Conservation (phyloP, 192 early-diverging fungal species). For the Entomortierella lignicola region DNA sequence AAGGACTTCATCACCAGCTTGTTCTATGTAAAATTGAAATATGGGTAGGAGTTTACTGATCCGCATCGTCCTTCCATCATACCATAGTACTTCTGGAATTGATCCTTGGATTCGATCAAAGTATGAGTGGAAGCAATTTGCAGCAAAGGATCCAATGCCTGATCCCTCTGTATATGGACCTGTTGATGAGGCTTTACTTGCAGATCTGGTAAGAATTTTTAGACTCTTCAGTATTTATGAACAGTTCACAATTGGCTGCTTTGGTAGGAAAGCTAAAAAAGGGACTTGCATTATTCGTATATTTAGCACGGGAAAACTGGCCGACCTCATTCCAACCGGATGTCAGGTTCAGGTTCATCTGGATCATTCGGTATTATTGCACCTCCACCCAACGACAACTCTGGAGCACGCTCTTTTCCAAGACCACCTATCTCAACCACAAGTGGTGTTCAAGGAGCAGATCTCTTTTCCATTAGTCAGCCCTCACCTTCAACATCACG, state of each 20-base stretch:
- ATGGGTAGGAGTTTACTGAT: no score
- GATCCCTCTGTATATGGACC: conserved; percentile 72
- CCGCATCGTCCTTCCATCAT: no score
- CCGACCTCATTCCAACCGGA: conserved; percentile 6
- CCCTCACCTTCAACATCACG: not conserved
- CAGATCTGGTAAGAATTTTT: conserved; percentile 8
- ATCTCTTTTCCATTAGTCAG: conserved; percentile 33
- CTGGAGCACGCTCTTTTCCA: conserved; percentile 12
- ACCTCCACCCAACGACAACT: conserved; percentile 30
- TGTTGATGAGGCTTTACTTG: conserved; percentile 29
- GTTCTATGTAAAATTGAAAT: no score
- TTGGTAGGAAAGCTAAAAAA: no score
- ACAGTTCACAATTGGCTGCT: no score
- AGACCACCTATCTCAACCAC: conserved; percentile 5
- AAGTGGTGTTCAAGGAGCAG: conserved; percentile 19
- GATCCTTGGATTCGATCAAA: conserved; percentile 83
- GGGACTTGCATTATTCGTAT: no score
- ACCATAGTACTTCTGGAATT: conserved; percentile 60
- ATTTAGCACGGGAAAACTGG: conserved; percentile 25
- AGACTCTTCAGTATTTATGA: no score
- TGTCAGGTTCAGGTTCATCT: conserved; percentile 19
- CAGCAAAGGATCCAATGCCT: conserved; percentile 76
- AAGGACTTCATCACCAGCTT: not conserved
- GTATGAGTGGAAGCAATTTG: conserved; percentile 84
- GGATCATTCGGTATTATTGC: conserved; percentile 45